Conservation (phyloP, 148 eudicot species). For the Persicaria tinctoria region DNA sequence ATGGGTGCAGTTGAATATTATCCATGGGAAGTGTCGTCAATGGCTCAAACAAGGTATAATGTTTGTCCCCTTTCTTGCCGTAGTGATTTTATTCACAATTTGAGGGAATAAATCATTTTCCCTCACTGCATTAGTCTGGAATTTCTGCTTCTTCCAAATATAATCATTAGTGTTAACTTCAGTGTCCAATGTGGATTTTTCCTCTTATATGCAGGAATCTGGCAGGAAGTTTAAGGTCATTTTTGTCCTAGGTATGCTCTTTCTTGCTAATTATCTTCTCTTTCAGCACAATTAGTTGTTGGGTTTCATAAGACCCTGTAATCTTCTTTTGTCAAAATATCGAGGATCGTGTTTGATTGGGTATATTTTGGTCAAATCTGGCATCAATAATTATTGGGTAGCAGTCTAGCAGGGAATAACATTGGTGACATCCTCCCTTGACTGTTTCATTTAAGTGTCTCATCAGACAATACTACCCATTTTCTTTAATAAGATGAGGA, state of each 20-base stretch:
- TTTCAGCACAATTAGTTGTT: neutral
- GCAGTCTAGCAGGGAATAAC: neutral
- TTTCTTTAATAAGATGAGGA: neutral
- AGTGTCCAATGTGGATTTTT: neutral
- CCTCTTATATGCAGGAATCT: constrained; percentile 23
- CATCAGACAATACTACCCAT: neutral
- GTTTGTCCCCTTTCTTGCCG: neutral
- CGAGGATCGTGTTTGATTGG: neutral
- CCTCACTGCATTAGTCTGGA: neutral
- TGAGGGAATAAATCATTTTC: neutral
- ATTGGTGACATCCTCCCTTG: neutral
- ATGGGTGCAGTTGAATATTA: constrained; percentile 6
- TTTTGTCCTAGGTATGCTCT: constrained; percentile 31
- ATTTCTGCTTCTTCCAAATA: neutral
- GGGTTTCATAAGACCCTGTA: neutral
- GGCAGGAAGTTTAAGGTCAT: constrained; percentile 21
- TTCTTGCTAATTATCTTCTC: neutral
- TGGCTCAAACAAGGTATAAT: constrained; percentile 17
- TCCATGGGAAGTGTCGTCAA: constrained; percentile 33
- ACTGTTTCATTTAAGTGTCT: neutral
- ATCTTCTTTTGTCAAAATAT: neutral
- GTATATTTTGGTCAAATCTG: neutral
- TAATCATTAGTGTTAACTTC: neutral
- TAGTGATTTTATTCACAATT: neutral
- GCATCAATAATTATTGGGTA: neutral